Percentiles rank a stretch among this genome's conserved stretches.
phyloP scores from a whole-genome alignment of 495 filamentous ascomycete species.

The Penicillium salamii region DNA sequence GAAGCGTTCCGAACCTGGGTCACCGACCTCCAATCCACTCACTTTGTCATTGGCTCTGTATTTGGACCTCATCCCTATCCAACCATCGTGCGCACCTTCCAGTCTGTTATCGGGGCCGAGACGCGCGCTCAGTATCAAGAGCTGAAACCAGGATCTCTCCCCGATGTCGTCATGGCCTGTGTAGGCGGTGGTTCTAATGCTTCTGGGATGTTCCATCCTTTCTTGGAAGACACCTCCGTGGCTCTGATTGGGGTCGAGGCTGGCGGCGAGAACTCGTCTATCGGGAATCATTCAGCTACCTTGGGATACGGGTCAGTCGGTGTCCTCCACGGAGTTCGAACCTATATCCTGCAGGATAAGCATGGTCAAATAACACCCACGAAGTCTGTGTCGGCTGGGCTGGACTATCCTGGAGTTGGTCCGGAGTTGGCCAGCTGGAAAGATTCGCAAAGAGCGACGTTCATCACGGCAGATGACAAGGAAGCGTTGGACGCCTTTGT shows the following conservation, averaged over 20 bases:
- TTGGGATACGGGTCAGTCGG: constrained; percentile 80
- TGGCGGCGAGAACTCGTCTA: constrained; percentile 70
- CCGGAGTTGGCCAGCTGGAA: constrained; percentile 89
- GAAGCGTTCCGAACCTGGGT: constrained; percentile 89
- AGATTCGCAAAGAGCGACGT: constrained; percentile 66
- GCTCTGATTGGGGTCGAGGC: constrained; percentile 92
- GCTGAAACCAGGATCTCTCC: too few species aligned
- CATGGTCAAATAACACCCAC: constrained; percentile 94
- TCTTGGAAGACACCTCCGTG: constrained; percentile 75
- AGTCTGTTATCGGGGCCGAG: constrained; percentile 88
- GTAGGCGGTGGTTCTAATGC: constrained; percentile 92
- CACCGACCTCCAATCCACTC: constrained; percentile 74
- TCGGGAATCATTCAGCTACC: constrained; percentile 74
- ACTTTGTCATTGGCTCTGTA: constrained; percentile 93
- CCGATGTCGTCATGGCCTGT: constrained; percentile 94
- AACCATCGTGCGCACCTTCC: constrained; percentile 93
- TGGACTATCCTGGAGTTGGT: constrained; percentile 93
- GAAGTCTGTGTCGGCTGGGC: constrained; percentile 87
- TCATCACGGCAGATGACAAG: constrained; percentile 84
- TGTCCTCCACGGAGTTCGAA: constrained; percentile 87
- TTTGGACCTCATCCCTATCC: constrained; percentile 96
- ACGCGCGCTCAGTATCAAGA: constrained; percentile 75
- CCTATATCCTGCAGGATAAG: constrained; percentile 83
- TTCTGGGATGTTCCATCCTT: constrained; percentile 93
- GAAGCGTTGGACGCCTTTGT: constrained; percentile 83